Evolutionary conservation across 176 grass and related monocot genomes (phyloP).

Genomic region (Oryza australiensis): DNA sequence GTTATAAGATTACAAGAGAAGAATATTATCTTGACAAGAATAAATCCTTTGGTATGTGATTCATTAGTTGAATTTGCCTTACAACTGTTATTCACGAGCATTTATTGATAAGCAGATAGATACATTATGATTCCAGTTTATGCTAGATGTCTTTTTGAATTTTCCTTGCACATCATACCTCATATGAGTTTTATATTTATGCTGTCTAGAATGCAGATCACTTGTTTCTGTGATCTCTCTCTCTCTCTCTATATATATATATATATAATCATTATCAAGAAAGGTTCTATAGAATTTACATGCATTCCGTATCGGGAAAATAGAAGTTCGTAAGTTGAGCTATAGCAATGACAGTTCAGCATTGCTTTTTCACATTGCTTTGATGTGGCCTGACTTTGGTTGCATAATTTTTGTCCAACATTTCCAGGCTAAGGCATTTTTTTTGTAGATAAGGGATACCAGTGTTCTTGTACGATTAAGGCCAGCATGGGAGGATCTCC

Average conservation of each 20-base stretch:
- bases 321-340: neutral
- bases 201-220: neutral
- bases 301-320: constrained; percentile 1
- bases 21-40: constrained; percentile 89
- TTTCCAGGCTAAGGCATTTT: constrained; percentile 10
- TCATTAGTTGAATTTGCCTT: constrained; percentile 30
- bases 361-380: neutral
- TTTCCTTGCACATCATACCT: constrained; percentile 4
- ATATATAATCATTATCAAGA: neutral
- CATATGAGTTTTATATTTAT: constrained; percentile 15
- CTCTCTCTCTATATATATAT: no score
- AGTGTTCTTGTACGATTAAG: constrained; percentile 93
- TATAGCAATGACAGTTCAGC: neutral
- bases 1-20: constrained; percentile 95
- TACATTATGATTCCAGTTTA: neutral
- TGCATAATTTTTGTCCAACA: neutral
- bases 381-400: neutral
- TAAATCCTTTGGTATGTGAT: constrained; percentile 85
- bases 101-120: constrained; percentile 20
- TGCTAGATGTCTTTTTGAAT: constrained; percentile 6
- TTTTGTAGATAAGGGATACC: constrained; percentile 89
- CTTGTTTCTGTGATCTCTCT: constrained; percentile 1
- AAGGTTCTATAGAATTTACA: constrained; percentile 14
- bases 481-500: constrained; percentile 94
- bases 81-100: neutral